Evolutionary conservation across 2,329 filamentous ascomycete genomes (phyloP), one percentile per base, ranked within the genome.

Genomic region (Bipolaris victoriae): DNA sequence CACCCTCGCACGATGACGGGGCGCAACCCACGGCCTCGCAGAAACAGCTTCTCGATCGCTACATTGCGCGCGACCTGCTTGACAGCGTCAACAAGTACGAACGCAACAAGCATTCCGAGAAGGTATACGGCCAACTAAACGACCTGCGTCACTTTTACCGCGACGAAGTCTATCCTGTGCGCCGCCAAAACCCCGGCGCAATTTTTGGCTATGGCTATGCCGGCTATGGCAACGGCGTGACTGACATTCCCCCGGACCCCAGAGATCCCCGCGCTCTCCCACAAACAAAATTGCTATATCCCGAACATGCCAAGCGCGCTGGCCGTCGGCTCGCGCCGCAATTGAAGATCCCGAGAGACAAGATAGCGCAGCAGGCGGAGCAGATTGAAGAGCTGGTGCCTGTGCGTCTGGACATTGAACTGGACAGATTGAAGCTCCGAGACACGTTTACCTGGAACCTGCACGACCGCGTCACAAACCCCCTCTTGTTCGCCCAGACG

Each of bases 401-500:
- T 2, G 85, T 99, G 64, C 87, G 95, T 46, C 80, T 99, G 52
- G 95, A 99, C 69, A 91, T 98, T 48, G 95, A 99, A 71, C 90
- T 91, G 84, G 94, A 98, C 65, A 97, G 96, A 80, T 86, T 98
- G 68, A 95, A 95, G 78, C 83, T 99, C 59, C 90, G 95, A 75
- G 95, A 99, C 77, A 98, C 95, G 0, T 97, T 99, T 67, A 98
- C 95, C 3, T 99, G 94, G 93, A 99, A 99, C 76, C 83, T 98
- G 35, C 91, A 97, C 78, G 95, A 99, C 75, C 89, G 93, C 57
- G 84, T 95, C 11, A 86, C 96, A 3, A 84, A 86, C 20, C 86
- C 89, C 18, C 90, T 96, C 55, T 77, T 95, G 10, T 98, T 98
- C 75, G 91, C 93, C 1, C 87, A 91, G 57, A 92, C 95, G 74